Conservation (phyloP, 192 early-diverging fungal genomes). For the Entophlyctis luteolus region DNA sequence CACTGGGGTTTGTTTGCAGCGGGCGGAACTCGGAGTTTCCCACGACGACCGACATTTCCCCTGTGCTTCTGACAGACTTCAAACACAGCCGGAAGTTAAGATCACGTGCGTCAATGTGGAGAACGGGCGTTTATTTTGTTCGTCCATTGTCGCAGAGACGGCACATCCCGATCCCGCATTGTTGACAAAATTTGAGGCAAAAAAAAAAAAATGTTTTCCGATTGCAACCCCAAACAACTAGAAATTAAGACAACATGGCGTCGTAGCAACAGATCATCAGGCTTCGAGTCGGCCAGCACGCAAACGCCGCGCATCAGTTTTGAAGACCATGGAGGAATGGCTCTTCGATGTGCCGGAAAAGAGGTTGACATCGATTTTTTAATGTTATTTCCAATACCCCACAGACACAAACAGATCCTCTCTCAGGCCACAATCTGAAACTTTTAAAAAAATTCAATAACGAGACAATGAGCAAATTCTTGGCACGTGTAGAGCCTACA, state of each 20-base stretch:
- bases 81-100: too few species aligned
- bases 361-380: slow-evolving; percentile 1
- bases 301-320: slow-evolving; percentile 11
- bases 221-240: not conserved
- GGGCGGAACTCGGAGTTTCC: slow-evolving; percentile 50
- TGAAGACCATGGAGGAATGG: slow-evolving; percentile 17
- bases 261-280: not conserved
- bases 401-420: slow-evolving; percentile 39
- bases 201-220: slow-evolving; percentile 20
- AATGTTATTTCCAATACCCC: not conserved
- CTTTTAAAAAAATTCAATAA: slow-evolving; percentile 27
- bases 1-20: slow-evolving; percentile 35
- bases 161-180: too few species aligned
- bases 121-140: too few species aligned
- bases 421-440: not conserved
- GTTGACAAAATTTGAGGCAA: too few species aligned
- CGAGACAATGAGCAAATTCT: slow-evolving; percentile 28
- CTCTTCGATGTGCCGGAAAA: slow-evolving; percentile 8
- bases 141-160: too few species aligned
- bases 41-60: slow-evolving; percentile 44
- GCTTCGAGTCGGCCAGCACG: not conserved
- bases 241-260: slow-evolving; percentile 3
- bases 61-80: too few species aligned
- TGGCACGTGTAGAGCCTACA: slow-evolving; percentile 33
- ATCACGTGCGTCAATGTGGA: too few species aligned